Percentiles rank a stretch among this genome's conserved stretches.
phyloP scores from a whole-genome alignment of 1,139 yeast genomes.

The Diutina neorugosa region DNA sequence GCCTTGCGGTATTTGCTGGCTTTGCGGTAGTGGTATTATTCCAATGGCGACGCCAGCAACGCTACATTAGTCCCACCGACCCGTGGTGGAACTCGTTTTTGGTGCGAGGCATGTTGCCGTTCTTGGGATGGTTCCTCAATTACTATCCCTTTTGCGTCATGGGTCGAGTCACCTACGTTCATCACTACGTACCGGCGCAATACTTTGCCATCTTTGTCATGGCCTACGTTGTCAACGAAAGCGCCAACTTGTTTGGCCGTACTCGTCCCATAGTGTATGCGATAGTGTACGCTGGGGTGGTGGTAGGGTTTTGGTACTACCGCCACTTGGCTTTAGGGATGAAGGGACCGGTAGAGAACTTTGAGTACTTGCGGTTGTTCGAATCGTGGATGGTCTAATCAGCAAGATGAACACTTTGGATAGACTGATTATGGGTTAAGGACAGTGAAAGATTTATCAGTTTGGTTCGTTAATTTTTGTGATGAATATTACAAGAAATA shows the following conservation, averaged over 20 bases:
- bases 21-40: slow-evolving; percentile 11
- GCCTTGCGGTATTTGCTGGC: slow-evolving; percentile 12
- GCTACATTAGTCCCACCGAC: slow-evolving; percentile 7
- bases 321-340: slow-evolving; percentile 23
- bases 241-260: not conserved
- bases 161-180: slow-evolving; percentile 25
- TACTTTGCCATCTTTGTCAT: slow-evolving; percentile 21
- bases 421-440: no score
- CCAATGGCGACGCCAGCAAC: slow-evolving; percentile 25
- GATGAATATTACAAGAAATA: no score
- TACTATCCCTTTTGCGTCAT: slow-evolving; percentile 20
- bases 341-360: slow-evolving; percentile 17
- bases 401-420: no score
- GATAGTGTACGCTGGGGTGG: slow-evolving; percentile 13
- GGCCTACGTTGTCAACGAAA: slow-evolving; percentile 23
- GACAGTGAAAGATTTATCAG: no score
- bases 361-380: slow-evolving; percentile 16
- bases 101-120: slow-evolving; percentile 19
- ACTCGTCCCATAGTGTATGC: slow-evolving; percentile 11
- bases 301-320: slow-evolving; percentile 19
- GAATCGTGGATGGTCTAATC: slow-evolving; percentile 13
- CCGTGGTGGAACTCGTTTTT: slow-evolving; percentile 8
- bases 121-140: slow-evolving; percentile 22
- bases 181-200: slow-evolving; percentile 25
- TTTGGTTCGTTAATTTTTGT: no score